A percentile compares a stretch with the other conserved stretches of the same genome.
Conservation (phyloP, 805 yeast species). For the Pichia nanzhaoensis region DNA sequence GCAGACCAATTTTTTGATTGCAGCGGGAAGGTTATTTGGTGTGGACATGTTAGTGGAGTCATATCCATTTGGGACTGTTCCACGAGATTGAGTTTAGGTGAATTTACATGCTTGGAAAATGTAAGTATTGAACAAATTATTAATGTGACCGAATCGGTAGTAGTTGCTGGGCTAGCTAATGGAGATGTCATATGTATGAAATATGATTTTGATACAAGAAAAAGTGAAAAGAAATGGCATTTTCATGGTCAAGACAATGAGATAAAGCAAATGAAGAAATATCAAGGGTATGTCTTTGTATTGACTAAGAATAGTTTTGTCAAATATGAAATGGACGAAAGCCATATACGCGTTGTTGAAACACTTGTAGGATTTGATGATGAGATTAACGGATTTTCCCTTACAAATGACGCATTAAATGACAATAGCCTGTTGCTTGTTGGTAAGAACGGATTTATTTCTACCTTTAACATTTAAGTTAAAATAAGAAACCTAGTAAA, state of each 20-base stretch:
- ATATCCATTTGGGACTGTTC: slow-evolving; percentile 39
- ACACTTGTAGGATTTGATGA: slow-evolving; percentile 15
- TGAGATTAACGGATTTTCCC: slow-evolving; percentile 4
- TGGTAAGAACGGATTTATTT: slow-evolving; percentile 12
- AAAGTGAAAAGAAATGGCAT: slow-evolving; percentile 12
- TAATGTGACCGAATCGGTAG: background rate
- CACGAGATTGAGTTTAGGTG: slow-evolving; percentile 20
- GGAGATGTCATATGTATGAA: slow-evolving; percentile 16
- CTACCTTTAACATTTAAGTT: background rate
- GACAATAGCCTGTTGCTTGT: slow-evolving; percentile 7
- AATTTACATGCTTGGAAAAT: slow-evolving; percentile 13
- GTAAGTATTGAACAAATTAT: slow-evolving; percentile 6
- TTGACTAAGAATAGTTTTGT: slow-evolving; percentile 9
- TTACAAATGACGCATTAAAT: background rate
- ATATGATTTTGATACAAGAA: slow-evolving; percentile 6
- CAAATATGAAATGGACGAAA: slow-evolving; percentile 6
- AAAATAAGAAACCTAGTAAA: background rate
- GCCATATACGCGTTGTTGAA: slow-evolving; percentile 3
- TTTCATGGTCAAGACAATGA: background rate
- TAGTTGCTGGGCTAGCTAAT: slow-evolving; percentile 17
- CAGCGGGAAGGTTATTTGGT: slow-evolving; percentile 35
- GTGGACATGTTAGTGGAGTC: slow-evolving; percentile 37
- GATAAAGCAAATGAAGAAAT: slow-evolving; percentile 3
- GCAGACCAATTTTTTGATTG: slow-evolving; percentile 39
- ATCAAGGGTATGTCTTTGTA: slow-evolving; percentile 4